These are phyloP conservation scores for Taphrina communis DNA, from an alignment of 1,139 yeast species.

Conservation along the genomic window DNA sequence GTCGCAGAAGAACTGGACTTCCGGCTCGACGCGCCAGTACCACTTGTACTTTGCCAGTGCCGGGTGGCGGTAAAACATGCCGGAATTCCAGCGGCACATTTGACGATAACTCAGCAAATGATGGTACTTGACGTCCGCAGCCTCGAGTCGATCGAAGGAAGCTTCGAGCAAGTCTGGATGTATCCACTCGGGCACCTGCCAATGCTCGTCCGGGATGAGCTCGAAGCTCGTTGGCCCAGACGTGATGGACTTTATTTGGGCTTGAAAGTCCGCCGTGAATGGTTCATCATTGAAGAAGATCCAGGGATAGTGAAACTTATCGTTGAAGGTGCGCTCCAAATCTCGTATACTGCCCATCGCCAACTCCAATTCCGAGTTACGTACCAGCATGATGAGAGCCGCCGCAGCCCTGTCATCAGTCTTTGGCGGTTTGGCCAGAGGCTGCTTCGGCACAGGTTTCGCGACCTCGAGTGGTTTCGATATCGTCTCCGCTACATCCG, in stretches of 20 bases:
- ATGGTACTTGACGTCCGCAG: conserved; percentile 63
- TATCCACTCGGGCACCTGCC: conserved; percentile 75
- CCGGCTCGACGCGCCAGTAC: conserved; percentile 97
- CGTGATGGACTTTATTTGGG: conserved; percentile 56
- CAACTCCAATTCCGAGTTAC: conserved; percentile 65
- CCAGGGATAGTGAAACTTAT: conserved; percentile 72
- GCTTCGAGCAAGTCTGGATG: conserved; percentile 70
- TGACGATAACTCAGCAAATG: conserved; percentile 71
- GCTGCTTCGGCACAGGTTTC: neutral
- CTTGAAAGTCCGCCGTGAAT: conserved; percentile 60
- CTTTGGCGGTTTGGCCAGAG: conserved; percentile 28
- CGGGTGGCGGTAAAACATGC: conserved; percentile 83
- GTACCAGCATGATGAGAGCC: conserved; percentile 36
- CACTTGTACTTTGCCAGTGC: conserved; percentile 74
- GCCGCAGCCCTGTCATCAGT: conserved; percentile 26
- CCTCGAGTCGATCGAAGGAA: conserved; percentile 59
- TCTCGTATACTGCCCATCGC: conserved; percentile 65
- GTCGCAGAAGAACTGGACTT: conserved; percentile 76
- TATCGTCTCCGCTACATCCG: neutral
- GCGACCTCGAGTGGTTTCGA: neutral
- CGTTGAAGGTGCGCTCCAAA: conserved; percentile 75
- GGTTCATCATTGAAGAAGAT: conserved; percentile 73
- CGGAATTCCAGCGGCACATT: conserved; percentile 93
- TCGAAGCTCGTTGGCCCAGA: conserved; percentile 70
- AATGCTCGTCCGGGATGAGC: conserved; percentile 65